Evolutionary conservation across 2,329 filamentous ascomycete species (phyloP), one percentile per base, ranked within the genome.

Genomic region (Rutstroemia sp.): DNA sequence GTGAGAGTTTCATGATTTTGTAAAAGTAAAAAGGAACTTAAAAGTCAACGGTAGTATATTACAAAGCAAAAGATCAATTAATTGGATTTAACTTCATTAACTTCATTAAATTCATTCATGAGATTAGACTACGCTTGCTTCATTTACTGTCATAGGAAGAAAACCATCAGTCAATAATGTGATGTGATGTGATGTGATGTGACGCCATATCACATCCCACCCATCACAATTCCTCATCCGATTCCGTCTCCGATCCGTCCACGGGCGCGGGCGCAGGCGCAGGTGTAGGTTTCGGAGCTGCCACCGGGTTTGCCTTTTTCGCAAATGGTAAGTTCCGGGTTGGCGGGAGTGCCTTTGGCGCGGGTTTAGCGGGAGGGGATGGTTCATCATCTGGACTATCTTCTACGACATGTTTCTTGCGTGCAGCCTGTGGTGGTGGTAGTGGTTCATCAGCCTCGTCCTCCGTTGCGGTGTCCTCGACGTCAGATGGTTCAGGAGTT

Each of bases 231-330:
- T 68, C 66, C 57, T 67, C 62, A 56, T 67, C 65, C 16, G 64
- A 66, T 48, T 68, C 67, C 2, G 67, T 68, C 21, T 66, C 67
- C 30, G 63, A 67, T n/a, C 60, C 64, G 19, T 63, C 63, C 21
- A 38, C 48, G 14, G 46, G 39, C 2, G 19, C 19, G 14, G 52
- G 36, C 2, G 49, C 56, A 21, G 57, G 36, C 44, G 23, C 17
- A 12, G 44, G 10, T 53, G 25, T 30, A 47, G 56, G 52, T 50
- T 58, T 58, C 7, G 57, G 27, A 14, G 57, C 23, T 45, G 47
- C 16, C 30, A 38, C 42, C 10, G 34, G 10, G 47, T 44, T n/a
- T 47, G 34, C 14, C 47, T 64, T 66, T 21, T 53, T 58, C 8
- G 58, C 42, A 48, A 67, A 64, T 5, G 64, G 62, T 17, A 65